Conservation (phyloP, 2,329 filamentous ascomycete species). For the Botrytis elliptica region DNA sequence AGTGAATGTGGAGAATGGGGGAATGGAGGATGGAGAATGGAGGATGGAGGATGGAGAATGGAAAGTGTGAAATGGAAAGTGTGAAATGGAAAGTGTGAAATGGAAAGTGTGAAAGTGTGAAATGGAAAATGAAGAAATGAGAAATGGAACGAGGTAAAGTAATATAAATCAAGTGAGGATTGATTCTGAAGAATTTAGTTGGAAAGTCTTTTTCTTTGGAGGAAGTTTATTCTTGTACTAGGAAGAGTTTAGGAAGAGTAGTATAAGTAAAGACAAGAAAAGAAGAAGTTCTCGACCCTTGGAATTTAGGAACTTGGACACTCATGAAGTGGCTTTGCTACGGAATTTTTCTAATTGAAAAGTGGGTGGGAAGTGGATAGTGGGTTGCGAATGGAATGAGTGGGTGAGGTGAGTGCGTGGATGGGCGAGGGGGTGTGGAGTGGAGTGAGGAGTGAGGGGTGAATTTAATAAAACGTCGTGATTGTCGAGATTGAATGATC, state of each 20-base stretch:
- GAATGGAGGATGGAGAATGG: neutral
- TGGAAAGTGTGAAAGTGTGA: neutral
- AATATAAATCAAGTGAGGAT: neutral
- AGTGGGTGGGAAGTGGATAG: neutral
- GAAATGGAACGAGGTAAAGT: neutral
- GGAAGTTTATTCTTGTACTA: neutral
- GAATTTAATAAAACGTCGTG: neutral
- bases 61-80: neutral
- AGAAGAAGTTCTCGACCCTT: neutral
- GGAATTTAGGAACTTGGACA: neutral
- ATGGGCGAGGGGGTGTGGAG: neutral
- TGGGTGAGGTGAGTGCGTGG: neutral
- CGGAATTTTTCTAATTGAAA: neutral
- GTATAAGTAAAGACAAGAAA: neutral
- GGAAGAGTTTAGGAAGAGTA: neutral
- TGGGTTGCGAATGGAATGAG: neutral
- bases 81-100: neutral
- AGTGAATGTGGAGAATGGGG: conserved; percentile 15
- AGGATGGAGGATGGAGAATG: neutral
- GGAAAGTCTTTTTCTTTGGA: neutral
- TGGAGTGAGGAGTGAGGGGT: neutral
- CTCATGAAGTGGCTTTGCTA: neutral
- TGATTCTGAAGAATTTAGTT: neutral
- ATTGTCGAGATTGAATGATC: neutral
- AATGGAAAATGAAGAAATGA: neutral